Evolutionary conservation across 2,329 filamentous ascomycete species (phyloP), one percentile per base, ranked within the genome.

Genomic region (Fusarium brevicatenulatum): DNA sequence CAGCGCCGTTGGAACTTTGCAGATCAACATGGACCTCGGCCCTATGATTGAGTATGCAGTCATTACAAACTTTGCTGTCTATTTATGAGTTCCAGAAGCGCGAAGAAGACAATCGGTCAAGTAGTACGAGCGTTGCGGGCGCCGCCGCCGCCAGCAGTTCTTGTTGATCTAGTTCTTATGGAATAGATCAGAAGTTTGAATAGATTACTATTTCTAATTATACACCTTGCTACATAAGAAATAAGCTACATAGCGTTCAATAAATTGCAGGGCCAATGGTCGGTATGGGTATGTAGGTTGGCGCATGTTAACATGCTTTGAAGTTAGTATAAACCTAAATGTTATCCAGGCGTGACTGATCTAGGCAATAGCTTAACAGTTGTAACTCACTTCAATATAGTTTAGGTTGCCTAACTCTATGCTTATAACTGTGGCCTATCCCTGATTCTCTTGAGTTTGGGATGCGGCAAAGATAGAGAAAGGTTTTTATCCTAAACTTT

Each of bases 301-400:
- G 23, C 15, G 15, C 15, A 9, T 16, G 16, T 36, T 36, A 36
- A 7, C 15, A 36, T 36, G 5, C 15, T 15, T 18, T 15, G 25
- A 46, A 46, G 12, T 21, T 9, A 21, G 3, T 46, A 7, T 21
- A 9, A 28, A 13, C 23, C 8, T 46, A 21, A 5, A 19, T 9
- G 4, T 13, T 28, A 28, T 15, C 4, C 2, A 1, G 5, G 11
- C 7, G 11, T 13, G 16, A 19, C 9, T 8, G 4, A 13, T 9
- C 23, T 11, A 15, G 16, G 18, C 16, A 3, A 28, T 9, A 46
- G 18, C 1, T 19, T 2, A 46, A 28, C 11, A 28, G 28, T 28
- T 13, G 9, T 4, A 28, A 13, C 16, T 28, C 25, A 3, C 11
- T 46, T 19, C 4, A 21, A 47, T 10, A 50, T 4, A 13, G 15